Evolutionary conservation across 2,329 filamentous ascomycete species (phyloP).

Genomic region (Xylaria sp.): DNA sequence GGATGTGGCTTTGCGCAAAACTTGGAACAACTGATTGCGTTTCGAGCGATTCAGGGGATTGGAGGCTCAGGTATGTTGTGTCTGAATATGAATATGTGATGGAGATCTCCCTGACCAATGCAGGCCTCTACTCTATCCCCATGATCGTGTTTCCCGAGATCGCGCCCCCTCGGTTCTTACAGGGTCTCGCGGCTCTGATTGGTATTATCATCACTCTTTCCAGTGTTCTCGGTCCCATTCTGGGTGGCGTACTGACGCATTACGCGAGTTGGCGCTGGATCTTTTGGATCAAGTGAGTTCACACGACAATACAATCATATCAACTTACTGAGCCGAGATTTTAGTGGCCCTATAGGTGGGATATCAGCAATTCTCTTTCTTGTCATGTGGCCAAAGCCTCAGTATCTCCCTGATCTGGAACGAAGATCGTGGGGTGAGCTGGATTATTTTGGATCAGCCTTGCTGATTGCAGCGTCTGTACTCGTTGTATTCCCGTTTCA

Average conservation of each 20-base stretch:
- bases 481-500: constrained; percentile 56
- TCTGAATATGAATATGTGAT: neutral
- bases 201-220: constrained; percentile 45
- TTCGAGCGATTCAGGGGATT: constrained; percentile 46
- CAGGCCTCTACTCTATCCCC: constrained; percentile 50
- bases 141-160: constrained; percentile 53
- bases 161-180: constrained; percentile 36
- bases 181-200: constrained; percentile 43
- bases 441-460: constrained; percentile 49
- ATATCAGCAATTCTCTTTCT: constrained; percentile 44
- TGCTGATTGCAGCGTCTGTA: constrained; percentile 49
- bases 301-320: constrained; percentile 8
- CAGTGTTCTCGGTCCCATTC: constrained; percentile 47
- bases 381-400: constrained; percentile 44
- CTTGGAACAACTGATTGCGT: constrained; percentile 44
- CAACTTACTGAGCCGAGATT: constrained; percentile 16
- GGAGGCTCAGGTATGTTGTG: constrained; percentile 44
- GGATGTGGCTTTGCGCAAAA: constrained; percentile 46
- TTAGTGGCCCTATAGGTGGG: constrained; percentile 46
- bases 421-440: constrained; percentile 44
- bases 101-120: constrained; percentile 5
- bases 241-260: constrained; percentile 47
- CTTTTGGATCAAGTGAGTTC: constrained; percentile 55
- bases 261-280: constrained; percentile 50
- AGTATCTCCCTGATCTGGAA: constrained; percentile 36